phyloP scores from a whole-genome alignment of 1,139 yeast genomes.

The Geotrichum citri-aurantii region DNA sequence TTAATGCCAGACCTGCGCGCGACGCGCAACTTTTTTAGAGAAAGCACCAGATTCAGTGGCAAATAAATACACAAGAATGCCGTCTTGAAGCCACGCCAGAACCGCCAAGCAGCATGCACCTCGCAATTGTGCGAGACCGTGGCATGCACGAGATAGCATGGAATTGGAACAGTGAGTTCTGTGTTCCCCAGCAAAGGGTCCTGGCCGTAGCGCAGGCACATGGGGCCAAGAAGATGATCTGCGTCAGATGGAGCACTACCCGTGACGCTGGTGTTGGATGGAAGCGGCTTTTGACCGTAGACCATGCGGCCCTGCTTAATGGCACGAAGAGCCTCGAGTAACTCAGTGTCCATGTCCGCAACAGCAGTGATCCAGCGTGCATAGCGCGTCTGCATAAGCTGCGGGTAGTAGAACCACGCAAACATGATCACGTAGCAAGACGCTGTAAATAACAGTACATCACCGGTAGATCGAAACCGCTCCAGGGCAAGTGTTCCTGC shows the following conservation, averaged over 20 bases:
- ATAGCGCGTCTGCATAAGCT: slow-evolving; percentile 38
- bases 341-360: slow-evolving; percentile 39
- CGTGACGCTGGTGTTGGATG: not conserved
- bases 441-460: slow-evolving; percentile 27
- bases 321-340: slow-evolving; percentile 34
- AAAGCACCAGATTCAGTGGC: slow-evolving; percentile 26
- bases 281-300: slow-evolving; percentile 30
- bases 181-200: slow-evolving; percentile 32
- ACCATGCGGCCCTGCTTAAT: slow-evolving; percentile 31
- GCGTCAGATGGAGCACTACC: not conserved
- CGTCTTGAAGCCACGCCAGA: slow-evolving; percentile 36
- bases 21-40: slow-evolving; percentile 16
- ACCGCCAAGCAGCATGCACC: slow-evolving; percentile 38
- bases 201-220: slow-evolving; percentile 31
- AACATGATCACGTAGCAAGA: slow-evolving; percentile 37
- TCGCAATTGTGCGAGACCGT: slow-evolving; percentile 38
- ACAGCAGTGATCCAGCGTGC: slow-evolving; percentile 42
- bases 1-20: slow-evolving; percentile 1
- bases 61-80: slow-evolving; percentile 32
- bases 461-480: slow-evolving; percentile 22
- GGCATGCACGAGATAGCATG: slow-evolving; percentile 39
- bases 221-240: slow-evolving; percentile 15
- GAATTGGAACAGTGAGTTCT: slow-evolving; percentile 33
- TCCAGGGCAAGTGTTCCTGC: slow-evolving; percentile 18
- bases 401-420: slow-evolving; percentile 40